These are phyloP conservation scores for Penicillium lagena DNA, from an alignment of 495 filamentous ascomycete species.

Conservation along the genomic window DNA sequence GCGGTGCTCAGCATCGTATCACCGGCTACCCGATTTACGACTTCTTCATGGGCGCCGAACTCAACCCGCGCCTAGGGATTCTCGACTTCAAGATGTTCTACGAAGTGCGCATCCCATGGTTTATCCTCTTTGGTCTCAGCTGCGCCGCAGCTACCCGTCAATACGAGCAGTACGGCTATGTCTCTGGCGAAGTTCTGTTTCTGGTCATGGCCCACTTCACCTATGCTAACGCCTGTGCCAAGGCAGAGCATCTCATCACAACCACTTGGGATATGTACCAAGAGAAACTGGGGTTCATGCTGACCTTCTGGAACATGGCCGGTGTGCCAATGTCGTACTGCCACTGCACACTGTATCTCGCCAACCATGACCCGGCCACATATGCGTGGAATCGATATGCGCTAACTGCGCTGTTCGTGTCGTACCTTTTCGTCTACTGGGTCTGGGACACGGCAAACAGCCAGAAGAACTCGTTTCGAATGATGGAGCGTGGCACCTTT, in stretches of 20 bases:
- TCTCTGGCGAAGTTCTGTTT: slow-evolving; percentile 78
- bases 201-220: slow-evolving; percentile 85
- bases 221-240: slow-evolving; percentile 90
- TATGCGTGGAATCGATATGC: slow-evolving; percentile 68
- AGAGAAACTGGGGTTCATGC: slow-evolving; percentile 99
- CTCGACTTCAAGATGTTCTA: slow-evolving; percentile 99
- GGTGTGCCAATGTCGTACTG: slow-evolving; percentile 94
- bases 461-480: slow-evolving; percentile 91
- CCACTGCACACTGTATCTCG: slow-evolving; percentile 89
- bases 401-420: slow-evolving; percentile 51
- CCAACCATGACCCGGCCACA: slow-evolving; percentile 68
- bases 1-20: slow-evolving; percentile 86
- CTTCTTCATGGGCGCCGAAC: slow-evolving; percentile 98
- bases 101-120: slow-evolving; percentile 94
- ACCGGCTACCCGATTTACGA: slow-evolving; percentile 86
- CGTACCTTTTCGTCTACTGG: slow-evolving; percentile 83
- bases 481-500: slow-evolving; percentile 65
- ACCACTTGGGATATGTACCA: slow-evolving; percentile 98
- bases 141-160: slow-evolving; percentile 75
- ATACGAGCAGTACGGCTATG: slow-evolving; percentile 81
- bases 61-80: slow-evolving; percentile 83
- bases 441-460: slow-evolving; percentile 85
- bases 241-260: slow-evolving; percentile 89
- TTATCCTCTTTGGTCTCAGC: slow-evolving; percentile 74
- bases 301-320: slow-evolving; percentile 98